Evolutionary conservation across 306 rosid species (phyloP).

Genomic region (Cicer yamashitae): DNA sequence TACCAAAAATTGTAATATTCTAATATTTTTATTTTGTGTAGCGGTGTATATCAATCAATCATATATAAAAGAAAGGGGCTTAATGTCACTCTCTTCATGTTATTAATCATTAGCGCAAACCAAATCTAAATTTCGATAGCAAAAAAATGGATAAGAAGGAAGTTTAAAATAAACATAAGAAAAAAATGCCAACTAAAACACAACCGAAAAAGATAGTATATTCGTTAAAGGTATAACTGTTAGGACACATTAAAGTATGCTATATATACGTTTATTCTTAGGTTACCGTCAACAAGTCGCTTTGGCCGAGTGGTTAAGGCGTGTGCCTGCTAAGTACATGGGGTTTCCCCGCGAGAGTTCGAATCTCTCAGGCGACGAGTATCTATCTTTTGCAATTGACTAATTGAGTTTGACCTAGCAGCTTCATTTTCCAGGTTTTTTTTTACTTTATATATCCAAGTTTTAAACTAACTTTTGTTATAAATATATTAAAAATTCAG

Average conservation of each 20-base stretch:
- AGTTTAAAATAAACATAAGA: too few relatives aligned
- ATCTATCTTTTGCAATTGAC: too few relatives aligned
- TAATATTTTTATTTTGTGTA: background rate
- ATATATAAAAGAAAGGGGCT: constrained; percentile 11
- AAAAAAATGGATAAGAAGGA: background rate
- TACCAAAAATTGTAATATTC: background rate
- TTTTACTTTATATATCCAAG: too few relatives aligned
- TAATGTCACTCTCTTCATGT: constrained; percentile 7
- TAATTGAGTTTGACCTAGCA: too few relatives aligned
- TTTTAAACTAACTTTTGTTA: too few relatives aligned
- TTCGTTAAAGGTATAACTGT: too few relatives aligned
- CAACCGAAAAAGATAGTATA: too few relatives aligned
- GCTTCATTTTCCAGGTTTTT: too few relatives aligned
- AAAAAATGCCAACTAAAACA: too few relatives aligned
- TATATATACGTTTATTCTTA: too few relatives aligned
- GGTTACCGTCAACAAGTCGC: background rate
- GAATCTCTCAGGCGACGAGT: constrained; percentile 69
- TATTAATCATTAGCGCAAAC: background rate
- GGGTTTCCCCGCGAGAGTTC: constrained; percentile 74
- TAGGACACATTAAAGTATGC: too few relatives aligned
- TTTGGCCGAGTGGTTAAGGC: constrained; percentile 82
- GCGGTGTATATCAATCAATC: background rate
- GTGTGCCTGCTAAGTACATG: constrained; percentile 81
- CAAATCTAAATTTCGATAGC: background rate
- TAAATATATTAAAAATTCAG: too few relatives aligned